Conservation (phyloP, 495 filamentous ascomycete species). For the Xylaria telfairii region DNA sequence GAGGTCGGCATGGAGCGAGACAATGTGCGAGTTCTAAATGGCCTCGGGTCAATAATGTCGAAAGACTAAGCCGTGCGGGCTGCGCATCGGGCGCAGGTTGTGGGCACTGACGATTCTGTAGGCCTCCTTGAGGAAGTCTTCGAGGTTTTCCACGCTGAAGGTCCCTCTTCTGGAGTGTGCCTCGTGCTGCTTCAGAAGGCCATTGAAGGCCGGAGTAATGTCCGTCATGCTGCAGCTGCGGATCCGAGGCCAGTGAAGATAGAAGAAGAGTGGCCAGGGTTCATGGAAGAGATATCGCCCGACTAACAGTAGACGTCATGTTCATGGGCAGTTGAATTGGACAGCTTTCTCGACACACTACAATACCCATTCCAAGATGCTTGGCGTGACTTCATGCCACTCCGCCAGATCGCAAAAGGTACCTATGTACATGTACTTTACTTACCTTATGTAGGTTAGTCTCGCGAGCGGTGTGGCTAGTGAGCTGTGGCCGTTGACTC, state of each 20-base stretch:
- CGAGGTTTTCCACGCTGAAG: conserved; percentile 60
- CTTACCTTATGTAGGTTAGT: neutral
- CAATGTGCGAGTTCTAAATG: conserved; percentile 81
- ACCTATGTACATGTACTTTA: neutral
- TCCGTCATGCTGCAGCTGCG: conserved; percentile 61
- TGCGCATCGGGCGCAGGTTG: conserved; percentile 8
- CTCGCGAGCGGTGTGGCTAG: neutral
- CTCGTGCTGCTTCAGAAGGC: conserved; percentile 66
- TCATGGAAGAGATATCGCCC: neutral
- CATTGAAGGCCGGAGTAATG: conserved; percentile 73
- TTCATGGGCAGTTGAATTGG: neutral
- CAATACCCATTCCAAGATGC: neutral
- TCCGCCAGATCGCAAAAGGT: neutral
- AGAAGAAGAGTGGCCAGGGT: neutral
- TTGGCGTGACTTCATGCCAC: conserved; percentile 29
- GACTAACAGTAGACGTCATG: neutral
- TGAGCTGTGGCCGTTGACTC: neutral
- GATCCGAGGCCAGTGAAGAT: neutral
- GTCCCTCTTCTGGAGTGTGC: conserved; percentile 50
- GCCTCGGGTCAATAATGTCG: conserved; percentile 11
- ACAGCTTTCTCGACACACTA: neutral
- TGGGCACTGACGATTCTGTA: conserved; percentile 78
- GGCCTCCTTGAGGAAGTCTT: conserved; percentile 95
- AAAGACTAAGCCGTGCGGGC: conserved; percentile 5
- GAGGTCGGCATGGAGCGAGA: conserved; percentile 76